phyloP scores from a whole-genome alignment of 495 filamentous ascomycete genomes.

The Neurospora terricola region DNA sequence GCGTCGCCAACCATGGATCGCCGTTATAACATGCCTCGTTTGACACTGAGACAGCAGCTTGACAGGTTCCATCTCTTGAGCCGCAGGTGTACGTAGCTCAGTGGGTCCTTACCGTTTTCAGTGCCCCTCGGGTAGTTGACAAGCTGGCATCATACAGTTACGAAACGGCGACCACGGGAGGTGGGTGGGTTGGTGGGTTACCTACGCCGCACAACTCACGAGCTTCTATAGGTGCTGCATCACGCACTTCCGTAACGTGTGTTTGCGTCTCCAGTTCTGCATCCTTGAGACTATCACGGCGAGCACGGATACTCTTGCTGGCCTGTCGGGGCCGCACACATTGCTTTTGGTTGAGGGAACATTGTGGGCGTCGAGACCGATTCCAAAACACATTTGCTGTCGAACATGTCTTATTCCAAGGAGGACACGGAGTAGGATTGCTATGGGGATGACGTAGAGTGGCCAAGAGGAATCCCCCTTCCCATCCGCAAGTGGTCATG shows the following conservation, averaged over 20 bases:
- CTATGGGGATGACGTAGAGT: background rate
- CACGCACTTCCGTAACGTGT: background rate
- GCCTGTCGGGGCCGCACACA: background rate
- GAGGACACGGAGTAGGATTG: background rate
- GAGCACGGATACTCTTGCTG: background rate
- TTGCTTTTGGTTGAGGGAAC: background rate
- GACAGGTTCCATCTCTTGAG: background rate
- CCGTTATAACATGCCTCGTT: background rate
- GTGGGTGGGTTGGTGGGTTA: background rate
- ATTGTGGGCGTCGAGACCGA: background rate
- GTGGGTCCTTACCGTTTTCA: background rate
- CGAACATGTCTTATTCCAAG: background rate
- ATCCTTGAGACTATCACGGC: background rate
- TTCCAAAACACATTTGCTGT: background rate
- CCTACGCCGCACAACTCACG: background rate
- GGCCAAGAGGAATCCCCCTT: background rate
- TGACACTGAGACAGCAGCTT: background rate
- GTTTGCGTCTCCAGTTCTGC: background rate
- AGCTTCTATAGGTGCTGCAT: background rate
- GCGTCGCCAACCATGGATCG: background rate
- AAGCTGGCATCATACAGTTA: background rate
- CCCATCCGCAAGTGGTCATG: background rate
- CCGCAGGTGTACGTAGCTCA: background rate
- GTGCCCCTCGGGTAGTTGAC: background rate
- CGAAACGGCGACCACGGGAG: background rate